Evolutionary conservation across 2,329 filamentous ascomycete species (phyloP).

Genomic region (Didymella sp.): DNA sequence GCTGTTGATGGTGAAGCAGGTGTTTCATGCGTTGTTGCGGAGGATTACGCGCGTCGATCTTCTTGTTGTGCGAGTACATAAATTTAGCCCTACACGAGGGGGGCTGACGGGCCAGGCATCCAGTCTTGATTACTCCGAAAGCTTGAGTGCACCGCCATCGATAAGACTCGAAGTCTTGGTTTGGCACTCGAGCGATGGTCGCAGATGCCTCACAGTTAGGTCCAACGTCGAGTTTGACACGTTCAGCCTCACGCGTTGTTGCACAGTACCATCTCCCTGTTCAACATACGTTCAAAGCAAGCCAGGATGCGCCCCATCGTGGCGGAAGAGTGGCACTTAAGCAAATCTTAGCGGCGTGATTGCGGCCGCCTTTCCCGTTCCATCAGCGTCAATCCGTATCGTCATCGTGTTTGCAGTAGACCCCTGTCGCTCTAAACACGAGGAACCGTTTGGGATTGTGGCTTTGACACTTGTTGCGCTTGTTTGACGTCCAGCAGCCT

Average conservation of each 20-base stretch:
- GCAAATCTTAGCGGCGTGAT: constrained; percentile 7
- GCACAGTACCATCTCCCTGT: no score
- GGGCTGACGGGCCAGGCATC: constrained; percentile 9
- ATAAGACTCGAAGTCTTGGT: background rate
- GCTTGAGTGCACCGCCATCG: background rate
- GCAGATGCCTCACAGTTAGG: background rate
- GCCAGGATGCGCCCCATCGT: constrained; percentile 7
- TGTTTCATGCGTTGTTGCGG: constrained; percentile 16
- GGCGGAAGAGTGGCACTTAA: constrained; percentile 15
- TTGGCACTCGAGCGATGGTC: background rate
- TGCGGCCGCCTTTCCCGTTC: constrained; percentile 22
- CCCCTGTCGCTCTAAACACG: constrained; percentile 16
- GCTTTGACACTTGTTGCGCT: constrained; percentile 20
- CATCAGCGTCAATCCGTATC: constrained; percentile 4
- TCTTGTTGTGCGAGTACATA: constrained; percentile 9
- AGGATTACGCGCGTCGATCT: constrained; percentile 19
- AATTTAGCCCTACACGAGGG: constrained; percentile 22
- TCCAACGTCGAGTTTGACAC: background rate
- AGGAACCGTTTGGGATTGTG: constrained; percentile 19
- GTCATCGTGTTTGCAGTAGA: constrained; percentile 16
- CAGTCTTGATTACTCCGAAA: background rate
- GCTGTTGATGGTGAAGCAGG: constrained; percentile 1
- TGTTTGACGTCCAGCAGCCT: constrained; percentile 14
- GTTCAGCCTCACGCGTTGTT: background rate
- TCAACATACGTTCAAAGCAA: no score